phyloP scores from a whole-genome alignment of 2,329 filamentous ascomycete species.

The Calonectria pseudoreteaudii region DNA sequence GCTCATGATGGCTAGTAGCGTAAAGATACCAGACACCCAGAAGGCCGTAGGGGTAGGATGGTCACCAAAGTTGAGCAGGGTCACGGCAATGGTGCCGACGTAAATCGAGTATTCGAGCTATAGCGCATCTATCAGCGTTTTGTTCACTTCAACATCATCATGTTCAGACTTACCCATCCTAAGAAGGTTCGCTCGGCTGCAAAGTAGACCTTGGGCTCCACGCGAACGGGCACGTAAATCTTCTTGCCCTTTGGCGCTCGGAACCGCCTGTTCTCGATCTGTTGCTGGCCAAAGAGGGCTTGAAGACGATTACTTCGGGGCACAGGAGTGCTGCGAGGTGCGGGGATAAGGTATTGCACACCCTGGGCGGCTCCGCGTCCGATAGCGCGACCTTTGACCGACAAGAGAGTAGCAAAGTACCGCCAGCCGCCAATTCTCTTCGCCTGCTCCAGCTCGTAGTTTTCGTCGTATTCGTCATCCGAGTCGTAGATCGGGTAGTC shows the following conservation, averaged over 20 bases:
- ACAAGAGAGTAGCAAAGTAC: constrained; percentile 74
- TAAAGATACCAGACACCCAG: constrained; percentile 81
- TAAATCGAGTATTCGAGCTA: constrained; percentile 97
- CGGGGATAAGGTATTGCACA: constrained; percentile 65
- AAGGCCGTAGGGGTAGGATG: constrained; percentile 71
- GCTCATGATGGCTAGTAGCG: constrained; percentile 79
- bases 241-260: constrained; percentile 86
- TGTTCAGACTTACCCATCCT: constrained; percentile 78
- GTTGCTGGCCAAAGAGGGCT: constrained; percentile 64
- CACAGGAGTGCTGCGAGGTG: constrained; percentile 67
- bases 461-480: constrained; percentile 78
- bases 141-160: neutral
- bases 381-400: constrained; percentile 56
- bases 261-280: constrained; percentile 71
- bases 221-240: constrained; percentile 94
- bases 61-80: constrained; percentile 82
- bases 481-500: constrained; percentile 94
- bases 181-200: constrained; percentile 96
- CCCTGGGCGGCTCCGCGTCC: constrained; percentile 57
- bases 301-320: constrained; percentile 66
- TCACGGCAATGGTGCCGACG: constrained; percentile 87
- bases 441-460: constrained; percentile 82
- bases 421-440: constrained; percentile 80
- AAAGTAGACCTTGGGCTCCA: constrained; percentile 98
- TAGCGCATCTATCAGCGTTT: constrained; percentile 4